A percentile compares a stretch with the other conserved stretches of the same genome.
phyloP scores from a whole-genome alignment of 306 rosid species.

The Prunus fruticosa region DNA sequence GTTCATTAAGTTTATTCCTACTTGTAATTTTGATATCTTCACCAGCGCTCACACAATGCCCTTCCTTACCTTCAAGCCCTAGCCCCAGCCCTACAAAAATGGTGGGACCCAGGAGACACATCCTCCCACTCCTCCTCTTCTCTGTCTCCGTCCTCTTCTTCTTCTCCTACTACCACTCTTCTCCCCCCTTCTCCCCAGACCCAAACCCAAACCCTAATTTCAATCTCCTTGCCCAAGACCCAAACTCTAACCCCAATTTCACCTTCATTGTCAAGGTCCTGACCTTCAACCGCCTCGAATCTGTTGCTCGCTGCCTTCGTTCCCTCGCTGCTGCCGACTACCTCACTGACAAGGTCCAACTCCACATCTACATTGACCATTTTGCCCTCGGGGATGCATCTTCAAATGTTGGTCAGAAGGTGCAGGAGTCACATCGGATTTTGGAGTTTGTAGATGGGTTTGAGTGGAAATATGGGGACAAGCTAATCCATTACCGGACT shows the following conservation, averaged over 20 bases:
- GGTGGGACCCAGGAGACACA: conserved; percentile 62
- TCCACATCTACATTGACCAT: conserved; percentile 78
- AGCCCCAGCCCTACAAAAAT: conserved; percentile 27
- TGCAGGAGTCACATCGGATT: conserved; percentile 55
- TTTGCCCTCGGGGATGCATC: conserved; percentile 29
- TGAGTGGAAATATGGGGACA: conserved; percentile 78
- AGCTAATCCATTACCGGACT: conserved; percentile 74
- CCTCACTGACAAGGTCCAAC: conserved; percentile 71
- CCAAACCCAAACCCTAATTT: conserved; percentile 38
- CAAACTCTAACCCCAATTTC: conserved; percentile 31
- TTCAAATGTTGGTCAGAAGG: conserved; percentile 26
- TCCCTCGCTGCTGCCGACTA: conserved; percentile 82
- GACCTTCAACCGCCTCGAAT: conserved; percentile 68
- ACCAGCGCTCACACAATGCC: conserved; percentile 18
- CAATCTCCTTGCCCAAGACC: conserved; percentile 27
- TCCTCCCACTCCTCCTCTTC: conserved; percentile 57
- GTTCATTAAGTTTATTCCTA: conserved; percentile 80
- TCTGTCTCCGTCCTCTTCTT: conserved; percentile 31
- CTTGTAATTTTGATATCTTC: conserved; percentile 66
- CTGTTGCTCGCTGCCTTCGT: conserved; percentile 78
- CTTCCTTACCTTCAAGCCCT: neutral
- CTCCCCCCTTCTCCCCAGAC: conserved; percentile 8
- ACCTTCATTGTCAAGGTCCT: conserved; percentile 69
- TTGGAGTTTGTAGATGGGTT: conserved; percentile 64
- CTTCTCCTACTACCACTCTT: conserved; percentile 35